phyloP scores from a whole-genome alignment of 192 early-diverging fungal genomes.

The Paraglomus occultum region DNA sequence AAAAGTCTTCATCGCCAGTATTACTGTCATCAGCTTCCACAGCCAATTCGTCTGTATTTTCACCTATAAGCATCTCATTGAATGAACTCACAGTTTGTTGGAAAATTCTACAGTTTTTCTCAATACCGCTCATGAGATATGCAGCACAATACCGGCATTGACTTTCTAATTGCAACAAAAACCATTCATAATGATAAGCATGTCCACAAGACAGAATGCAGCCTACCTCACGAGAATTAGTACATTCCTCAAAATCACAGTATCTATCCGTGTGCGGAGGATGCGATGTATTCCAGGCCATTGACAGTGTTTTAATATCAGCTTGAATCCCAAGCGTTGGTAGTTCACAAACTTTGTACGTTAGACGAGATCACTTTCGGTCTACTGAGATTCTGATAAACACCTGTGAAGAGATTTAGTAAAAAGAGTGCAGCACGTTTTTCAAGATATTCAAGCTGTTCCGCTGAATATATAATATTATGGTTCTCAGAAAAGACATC shows the following conservation, averaged over 20 bases:
- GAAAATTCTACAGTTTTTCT: too few species aligned
- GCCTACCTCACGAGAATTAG: constrained; percentile 8
- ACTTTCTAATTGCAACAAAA: too few species aligned
- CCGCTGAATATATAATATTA: not conserved
- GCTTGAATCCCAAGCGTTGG: constrained; percentile 5
- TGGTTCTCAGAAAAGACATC: constrained; percentile 6
- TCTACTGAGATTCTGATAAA: not conserved
- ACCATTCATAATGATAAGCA: not conserved
- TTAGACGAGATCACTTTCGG: not conserved
- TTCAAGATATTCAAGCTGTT: constrained; percentile 21
- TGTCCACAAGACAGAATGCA: constrained; percentile 1
- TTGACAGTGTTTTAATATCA: not conserved
- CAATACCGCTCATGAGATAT: too few species aligned
- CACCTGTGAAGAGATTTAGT: constrained; percentile 15
- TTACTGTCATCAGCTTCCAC: too few species aligned
- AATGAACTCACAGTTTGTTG: too few species aligned
- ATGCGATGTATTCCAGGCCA: not conserved
- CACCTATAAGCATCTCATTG: too few species aligned
- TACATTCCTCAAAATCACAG: too few species aligned
- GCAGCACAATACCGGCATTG: too few species aligned
- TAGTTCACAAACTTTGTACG: constrained; percentile 1
- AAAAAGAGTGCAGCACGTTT: constrained; percentile 4
- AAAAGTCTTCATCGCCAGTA: too few species aligned
- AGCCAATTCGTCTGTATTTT: too few species aligned
- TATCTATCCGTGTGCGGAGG: too few species aligned